These are phyloP conservation scores for Ganoderma multipileum DNA, from an alignment of 1,284 basidiomycete species.

Conservation along the genomic window DNA sequence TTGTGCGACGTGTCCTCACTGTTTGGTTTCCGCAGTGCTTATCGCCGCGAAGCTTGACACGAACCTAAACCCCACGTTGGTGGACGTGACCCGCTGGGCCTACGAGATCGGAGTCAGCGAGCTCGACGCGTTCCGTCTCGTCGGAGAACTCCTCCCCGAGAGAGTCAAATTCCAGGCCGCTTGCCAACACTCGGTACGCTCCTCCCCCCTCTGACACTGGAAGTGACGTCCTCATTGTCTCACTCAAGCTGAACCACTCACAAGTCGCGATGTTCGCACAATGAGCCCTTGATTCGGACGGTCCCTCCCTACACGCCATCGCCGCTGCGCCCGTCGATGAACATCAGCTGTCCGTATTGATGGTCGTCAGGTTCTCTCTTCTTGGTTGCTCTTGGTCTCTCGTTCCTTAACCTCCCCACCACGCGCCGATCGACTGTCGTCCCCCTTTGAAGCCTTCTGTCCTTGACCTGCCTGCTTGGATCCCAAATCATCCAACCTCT, in stretches of 20 bases:
- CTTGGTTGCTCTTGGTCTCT: background rate
- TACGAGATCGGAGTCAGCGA: background rate
- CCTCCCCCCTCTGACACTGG: background rate
- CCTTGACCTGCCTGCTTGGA: too few relatives aligned
- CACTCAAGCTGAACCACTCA: background rate
- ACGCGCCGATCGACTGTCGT: too few relatives aligned
- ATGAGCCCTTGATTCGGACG: background rate
- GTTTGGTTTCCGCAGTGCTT: background rate
- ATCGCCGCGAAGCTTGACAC: background rate
- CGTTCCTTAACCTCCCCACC: too few relatives aligned
- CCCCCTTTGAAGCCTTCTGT: background rate
- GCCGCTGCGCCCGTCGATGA: background rate
- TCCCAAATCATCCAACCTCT: background rate
- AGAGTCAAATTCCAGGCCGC: background rate
- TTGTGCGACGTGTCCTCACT: background rate
- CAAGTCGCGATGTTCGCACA: background rate
- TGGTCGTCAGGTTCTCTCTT: background rate
- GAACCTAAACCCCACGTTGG: background rate
- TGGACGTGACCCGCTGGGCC: background rate
- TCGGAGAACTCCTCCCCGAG: background rate
- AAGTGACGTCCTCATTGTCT: background rate
- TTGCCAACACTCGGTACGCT: background rate
- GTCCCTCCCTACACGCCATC: background rate
- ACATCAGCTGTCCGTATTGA: background rate
- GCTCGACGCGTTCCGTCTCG: background rate